Conservation (phyloP, 805 yeast genomes). For the Pachysolen tannophilus region DNA sequence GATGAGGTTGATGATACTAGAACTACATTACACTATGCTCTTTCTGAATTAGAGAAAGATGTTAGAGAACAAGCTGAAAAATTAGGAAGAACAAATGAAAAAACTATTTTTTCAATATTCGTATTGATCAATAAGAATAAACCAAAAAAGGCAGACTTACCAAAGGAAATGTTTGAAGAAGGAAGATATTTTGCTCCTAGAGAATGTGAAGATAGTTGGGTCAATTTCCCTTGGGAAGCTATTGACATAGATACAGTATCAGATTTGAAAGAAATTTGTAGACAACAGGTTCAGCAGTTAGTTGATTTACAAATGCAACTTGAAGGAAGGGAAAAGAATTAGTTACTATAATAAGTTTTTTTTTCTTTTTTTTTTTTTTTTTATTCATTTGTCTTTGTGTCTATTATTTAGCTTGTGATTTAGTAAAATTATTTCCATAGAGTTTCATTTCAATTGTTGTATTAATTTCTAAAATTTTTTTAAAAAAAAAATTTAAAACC, state of each 20-base stretch:
- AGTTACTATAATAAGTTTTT: not conserved
- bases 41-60: constrained; percentile 64
- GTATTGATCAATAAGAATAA: constrained; percentile 81
- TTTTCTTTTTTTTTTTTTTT: not conserved
- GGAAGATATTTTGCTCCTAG: constrained; percentile 68
- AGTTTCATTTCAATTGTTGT: too few relatives aligned
- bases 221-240: constrained; percentile 90
- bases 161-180: constrained; percentile 49
- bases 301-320: constrained; percentile 49
- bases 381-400: too few relatives aligned
- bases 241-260: constrained; percentile 66
- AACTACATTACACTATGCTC: constrained; percentile 81
- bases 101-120: constrained; percentile 65
- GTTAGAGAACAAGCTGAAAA: constrained; percentile 51
- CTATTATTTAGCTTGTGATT: too few relatives aligned
- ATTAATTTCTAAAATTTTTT: too few relatives aligned
- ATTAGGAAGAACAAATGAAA: constrained; percentile 49
- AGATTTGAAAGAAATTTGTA: constrained; percentile 80
- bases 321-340: constrained; percentile 5
- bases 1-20: constrained; percentile 93
- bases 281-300: constrained; percentile 82
- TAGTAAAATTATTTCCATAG: not conserved
- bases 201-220: constrained; percentile 73
- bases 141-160: constrained; percentile 70
- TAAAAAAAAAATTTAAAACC: too few relatives aligned